These are phyloP conservation scores for Litsea cubeba DNA, from an alignment of 164 flowering plant species.

Conservation along the genomic window DNA sequence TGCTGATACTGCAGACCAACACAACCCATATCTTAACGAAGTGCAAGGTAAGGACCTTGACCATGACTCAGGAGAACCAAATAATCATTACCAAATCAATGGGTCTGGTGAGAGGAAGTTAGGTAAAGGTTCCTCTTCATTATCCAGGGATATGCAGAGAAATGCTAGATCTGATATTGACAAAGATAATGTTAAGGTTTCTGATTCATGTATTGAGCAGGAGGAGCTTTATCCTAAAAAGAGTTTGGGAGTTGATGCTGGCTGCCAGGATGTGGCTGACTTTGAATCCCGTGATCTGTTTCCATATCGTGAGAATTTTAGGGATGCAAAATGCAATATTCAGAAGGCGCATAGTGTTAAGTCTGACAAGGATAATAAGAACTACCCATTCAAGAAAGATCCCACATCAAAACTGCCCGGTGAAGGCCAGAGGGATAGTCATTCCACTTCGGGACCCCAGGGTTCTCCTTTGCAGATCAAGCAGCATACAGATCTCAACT, in stretches of 20 bases:
- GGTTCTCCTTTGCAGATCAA: constrained; percentile 11
- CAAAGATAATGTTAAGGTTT: constrained; percentile 28
- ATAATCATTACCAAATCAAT: constrained; percentile 26
- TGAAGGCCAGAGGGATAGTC: constrained; percentile 38
- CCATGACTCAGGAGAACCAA: constrained; percentile 25
- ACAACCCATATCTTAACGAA: constrained; percentile 21
- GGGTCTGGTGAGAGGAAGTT: constrained; percentile 42
- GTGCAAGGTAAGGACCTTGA: constrained; percentile 22
- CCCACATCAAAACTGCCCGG: constrained; percentile 25
- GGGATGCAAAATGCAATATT: constrained; percentile 28
- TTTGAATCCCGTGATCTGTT: constrained; percentile 28
- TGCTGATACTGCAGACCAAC: constrained; percentile 21
- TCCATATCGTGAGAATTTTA: constrained; percentile 29
- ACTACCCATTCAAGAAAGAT: constrained; percentile 31
- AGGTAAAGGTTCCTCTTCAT: constrained; percentile 43
- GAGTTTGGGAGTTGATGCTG: neutral
- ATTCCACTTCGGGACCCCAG: constrained; percentile 21
- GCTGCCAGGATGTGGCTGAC: constrained; percentile 12
- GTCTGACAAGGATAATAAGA: constrained; percentile 31
- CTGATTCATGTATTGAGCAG: constrained; percentile 28
- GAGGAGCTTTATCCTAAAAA: constrained; percentile 17
- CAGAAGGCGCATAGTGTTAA: constrained; percentile 31
- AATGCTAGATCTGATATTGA: constrained; percentile 33
- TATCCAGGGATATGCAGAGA: constrained; percentile 42
- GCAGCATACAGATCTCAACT: constrained; percentile 2